These are phyloP conservation scores for Fusarium sarcochroum DNA, from an alignment of 2,329 filamentous ascomycete species.

Conservation along the genomic window DNA sequence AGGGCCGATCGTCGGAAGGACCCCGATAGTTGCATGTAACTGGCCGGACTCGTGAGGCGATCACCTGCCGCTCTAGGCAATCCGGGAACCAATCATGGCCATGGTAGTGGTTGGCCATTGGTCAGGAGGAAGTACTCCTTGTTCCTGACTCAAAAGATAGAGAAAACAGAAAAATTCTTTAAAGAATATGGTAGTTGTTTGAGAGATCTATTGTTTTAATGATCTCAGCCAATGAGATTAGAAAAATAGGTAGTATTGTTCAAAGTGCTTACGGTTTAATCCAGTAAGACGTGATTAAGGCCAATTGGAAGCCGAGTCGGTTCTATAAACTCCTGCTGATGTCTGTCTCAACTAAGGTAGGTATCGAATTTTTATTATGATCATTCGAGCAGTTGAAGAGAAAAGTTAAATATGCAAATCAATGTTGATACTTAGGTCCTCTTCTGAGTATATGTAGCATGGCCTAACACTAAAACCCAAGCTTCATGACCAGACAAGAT, in stretches of 20 bases:
- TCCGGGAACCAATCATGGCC: conserved; percentile 39
- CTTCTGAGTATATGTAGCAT: no score
- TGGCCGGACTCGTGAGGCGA: conserved; percentile 42
- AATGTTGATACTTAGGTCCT: no score
- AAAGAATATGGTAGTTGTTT: no score
- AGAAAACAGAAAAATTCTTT: neutral
- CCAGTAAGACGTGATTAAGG: no score
- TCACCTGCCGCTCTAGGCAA: conserved; percentile 44
- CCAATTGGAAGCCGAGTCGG: neutral
- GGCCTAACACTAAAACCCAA: no score
- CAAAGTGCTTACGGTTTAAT: neutral
- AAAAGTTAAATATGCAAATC: no score
- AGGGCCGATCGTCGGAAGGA: conserved; percentile 27
- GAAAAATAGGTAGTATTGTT: neutral
- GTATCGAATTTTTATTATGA: neutral
- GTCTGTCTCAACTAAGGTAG: no score
- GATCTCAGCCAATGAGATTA: neutral
- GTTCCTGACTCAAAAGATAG: neutral
- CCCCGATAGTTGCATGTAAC: conserved; percentile 45
- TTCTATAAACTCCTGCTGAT: neutral
- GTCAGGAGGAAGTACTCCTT: conserved; percentile 7
- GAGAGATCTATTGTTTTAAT: neutral
- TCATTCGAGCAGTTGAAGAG: neutral
- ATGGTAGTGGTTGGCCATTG: conserved; percentile 1
- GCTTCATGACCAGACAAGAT: neutral